These are phyloP conservation scores for Fusarium oligoseptatum DNA, from an alignment of 2,329 filamentous ascomycete genomes.

Conservation along the genomic window DNA sequence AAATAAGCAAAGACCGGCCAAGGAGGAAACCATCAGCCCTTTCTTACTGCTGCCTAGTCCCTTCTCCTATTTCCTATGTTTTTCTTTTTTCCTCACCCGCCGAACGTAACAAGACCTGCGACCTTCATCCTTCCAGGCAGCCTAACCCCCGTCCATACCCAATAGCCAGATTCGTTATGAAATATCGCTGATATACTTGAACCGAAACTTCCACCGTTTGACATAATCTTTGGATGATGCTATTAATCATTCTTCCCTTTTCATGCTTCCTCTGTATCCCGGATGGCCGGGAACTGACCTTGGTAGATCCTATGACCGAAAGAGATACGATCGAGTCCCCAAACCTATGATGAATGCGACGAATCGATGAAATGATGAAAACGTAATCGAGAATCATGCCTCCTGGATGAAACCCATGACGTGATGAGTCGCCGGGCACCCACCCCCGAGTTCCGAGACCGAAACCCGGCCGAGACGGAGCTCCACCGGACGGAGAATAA, in stretches of 20 bases:
- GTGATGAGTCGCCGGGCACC: neutral
- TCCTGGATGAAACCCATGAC: neutral
- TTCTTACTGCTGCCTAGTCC: slow-evolving; percentile 1
- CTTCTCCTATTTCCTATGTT: neutral
- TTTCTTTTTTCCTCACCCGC: neutral
- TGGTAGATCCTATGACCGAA: neutral
- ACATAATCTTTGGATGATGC: neutral
- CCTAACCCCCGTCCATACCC: neutral
- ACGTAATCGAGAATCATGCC: neutral
- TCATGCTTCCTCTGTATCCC: neutral
- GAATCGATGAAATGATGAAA: neutral
- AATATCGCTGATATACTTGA: neutral
- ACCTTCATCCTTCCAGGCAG: neutral
- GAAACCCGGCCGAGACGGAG: neutral
- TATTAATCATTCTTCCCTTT: neutral
- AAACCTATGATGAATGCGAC: neutral
- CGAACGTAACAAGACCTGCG: neutral
- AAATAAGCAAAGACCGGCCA: neutral
- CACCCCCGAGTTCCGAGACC: neutral
- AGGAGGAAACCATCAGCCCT: neutral
- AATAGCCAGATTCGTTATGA: neutral
- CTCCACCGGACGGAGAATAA: slow-evolving; percentile 1
- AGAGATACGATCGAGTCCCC: neutral
- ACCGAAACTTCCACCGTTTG: neutral
- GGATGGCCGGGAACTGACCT: neutral